phyloP scores from a whole-genome alignment of 225 moss, liverwort and hornwort species.

The Bryoerythrophyllum caledonicum region DNA sequence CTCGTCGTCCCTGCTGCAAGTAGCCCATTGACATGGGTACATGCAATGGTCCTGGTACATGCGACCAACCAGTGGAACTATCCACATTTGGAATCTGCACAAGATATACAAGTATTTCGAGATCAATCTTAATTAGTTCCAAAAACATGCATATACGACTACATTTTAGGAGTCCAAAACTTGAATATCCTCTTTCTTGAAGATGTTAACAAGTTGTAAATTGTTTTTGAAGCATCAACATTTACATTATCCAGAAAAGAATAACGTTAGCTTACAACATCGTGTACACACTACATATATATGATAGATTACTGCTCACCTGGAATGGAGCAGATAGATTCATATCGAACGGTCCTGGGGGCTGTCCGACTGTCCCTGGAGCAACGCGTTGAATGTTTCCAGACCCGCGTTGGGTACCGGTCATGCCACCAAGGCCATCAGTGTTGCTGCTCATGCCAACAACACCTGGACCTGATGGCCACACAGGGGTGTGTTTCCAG shows the following conservation, averaged over 20 bases:
- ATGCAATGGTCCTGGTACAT: slow-evolving; percentile 82
- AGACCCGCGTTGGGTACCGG: slow-evolving; percentile 75
- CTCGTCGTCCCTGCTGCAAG: slow-evolving; percentile 86
- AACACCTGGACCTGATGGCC: slow-evolving; percentile 74
- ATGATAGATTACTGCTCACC: slow-evolving; percentile 38
- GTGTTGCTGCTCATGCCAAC: slow-evolving; percentile 84
- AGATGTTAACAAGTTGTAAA: not conserved
- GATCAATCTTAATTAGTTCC: not conserved
- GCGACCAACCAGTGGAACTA: slow-evolving; percentile 83
- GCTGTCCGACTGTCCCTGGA: slow-evolving; percentile 73
- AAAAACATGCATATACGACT: not conserved
- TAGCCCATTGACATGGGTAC: slow-evolving; percentile 85
- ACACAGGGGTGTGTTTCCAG: slow-evolving; percentile 94
- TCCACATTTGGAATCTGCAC: slow-evolving; percentile 94
- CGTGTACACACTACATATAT: not conserved
- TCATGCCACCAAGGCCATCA: slow-evolving; percentile 86
- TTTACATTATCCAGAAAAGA: not conserved
- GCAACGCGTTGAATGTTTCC: slow-evolving; percentile 93
- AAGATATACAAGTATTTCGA: not conserved
- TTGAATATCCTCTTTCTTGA: not conserved
- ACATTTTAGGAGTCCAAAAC: not conserved
- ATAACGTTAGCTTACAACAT: not conserved
- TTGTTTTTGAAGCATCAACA: not conserved
- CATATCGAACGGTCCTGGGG: slow-evolving; percentile 83
- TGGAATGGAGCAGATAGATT: slow-evolving; percentile 92